Base-by-base conservation (phyloP, 345 rosid species). In the Heritiera fomes region DNA sequence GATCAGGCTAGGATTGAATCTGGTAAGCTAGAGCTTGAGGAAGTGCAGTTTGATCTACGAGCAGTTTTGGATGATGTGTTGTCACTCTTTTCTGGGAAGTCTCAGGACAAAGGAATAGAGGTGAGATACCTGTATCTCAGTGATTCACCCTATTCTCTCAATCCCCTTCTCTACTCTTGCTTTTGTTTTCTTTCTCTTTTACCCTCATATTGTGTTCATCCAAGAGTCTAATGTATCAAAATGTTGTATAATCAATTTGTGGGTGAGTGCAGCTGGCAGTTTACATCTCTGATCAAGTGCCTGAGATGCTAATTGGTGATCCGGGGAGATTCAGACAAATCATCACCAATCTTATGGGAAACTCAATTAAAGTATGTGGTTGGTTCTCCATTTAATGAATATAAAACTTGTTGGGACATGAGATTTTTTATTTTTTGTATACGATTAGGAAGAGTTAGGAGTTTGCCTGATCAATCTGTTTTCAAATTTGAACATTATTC, bases 1-100 rank as follows among this genome's bases (percentile, higher is more conserved):
- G 97, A 93, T 83, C 97, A 92, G 84, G 99, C 99, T 45, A 95
- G 93, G 83, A 92, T 93, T 12, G 96, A 95, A 84, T 90, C 99
- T 62, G 99, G 99, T 64, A 95, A 93, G 80, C 92, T 93, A 80
- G 99, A 93, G 89, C 97, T 95, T 67, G 99, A 93, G 83, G 93
- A 88, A 63, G 93, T 92, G 83, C 90, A 82, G 76, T 95, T 95
- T 79, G 93, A 93, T 86, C 84, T 91, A 77, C 86, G 94, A 77
- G 89, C 91, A 73, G 85, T 93, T 75, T 74, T 95, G 83, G 99
- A 95, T 71, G 99, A 95, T 78, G 98, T 95, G 28, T 71, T 95
- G 80, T 91, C 97, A 34, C 98, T 95, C 81, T 95, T 95, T 83
- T 90, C 99, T 68, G 93, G 92, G 67, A 92, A 93, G 84, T 88